Base-by-base conservation (phyloP, 345 rosid genomes). In the Eucalyptus cloeziana region DNA sequence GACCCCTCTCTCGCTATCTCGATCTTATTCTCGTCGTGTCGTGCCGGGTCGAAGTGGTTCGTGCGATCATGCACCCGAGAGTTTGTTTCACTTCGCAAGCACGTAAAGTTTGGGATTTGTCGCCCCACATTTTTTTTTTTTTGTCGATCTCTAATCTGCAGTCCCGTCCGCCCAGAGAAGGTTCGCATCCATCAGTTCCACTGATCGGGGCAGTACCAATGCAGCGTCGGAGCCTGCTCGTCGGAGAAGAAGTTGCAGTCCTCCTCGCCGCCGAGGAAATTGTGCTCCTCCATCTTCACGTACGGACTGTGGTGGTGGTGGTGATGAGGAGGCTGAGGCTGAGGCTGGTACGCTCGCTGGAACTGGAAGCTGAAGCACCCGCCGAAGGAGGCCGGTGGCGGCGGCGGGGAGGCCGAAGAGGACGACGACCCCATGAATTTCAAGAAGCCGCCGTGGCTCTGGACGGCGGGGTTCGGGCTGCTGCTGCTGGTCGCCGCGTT, bases 271-370 rank as follows among this genome's bases (percentile, higher is more conserved):
- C 92, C 93, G 79, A 96, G 92, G 94, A 98, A 95, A 51, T 93
- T 92, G 52, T 95, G 98, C 89, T 97, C 99, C 90, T 96, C 99
- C 95, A 91, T 90, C 92, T 98, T 98, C 94, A 97, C 99, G 64
- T 90, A 96, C 91, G 93, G 95, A 62, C 91, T 58, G 58, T 90
- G 93, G 85, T 76, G 80, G 25, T 40, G 27, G 47, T 21, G 87
- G 91, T 92, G 90, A 71, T 87, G 90, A 91, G 69, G 43, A 93
- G 88, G 52, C 64, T 71, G 79, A n/a, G 87, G 92, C 40, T 30
- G 85, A 44, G 86, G 58, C 67, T 71, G 86, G 43, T 44, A 50
- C 64, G 33, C 37, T 51, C 88, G 89, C 85, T 92, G 95, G 90
- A 80, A 86, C 87, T 91, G 93, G 83, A 91, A 87, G 62, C 87